Percentiles rank a stretch among this genome's conserved stretches.
Evolutionary conservation across 768 basidiomycete genomes (phyloP).

Genomic region (Tephrocybe sp.): DNA sequence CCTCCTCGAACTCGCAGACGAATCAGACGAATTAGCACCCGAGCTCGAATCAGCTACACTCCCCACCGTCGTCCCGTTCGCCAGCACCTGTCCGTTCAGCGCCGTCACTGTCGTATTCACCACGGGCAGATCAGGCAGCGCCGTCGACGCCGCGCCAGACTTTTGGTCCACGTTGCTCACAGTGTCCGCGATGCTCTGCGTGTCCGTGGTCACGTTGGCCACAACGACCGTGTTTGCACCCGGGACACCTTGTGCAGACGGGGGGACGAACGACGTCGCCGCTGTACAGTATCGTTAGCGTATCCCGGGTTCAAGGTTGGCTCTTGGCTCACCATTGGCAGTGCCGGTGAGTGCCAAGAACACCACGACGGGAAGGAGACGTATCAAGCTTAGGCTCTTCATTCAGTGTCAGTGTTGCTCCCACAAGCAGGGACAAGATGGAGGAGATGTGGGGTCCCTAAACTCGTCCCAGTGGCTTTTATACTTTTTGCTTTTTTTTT

Average conservation of each 20-base stretch:
- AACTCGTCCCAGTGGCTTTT: not conserved
- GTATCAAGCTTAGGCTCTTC: not conserved
- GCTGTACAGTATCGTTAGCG: too few relatives aligned
- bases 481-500: not conserved
- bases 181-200: conserved; percentile 29
- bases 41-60: conserved; percentile 9
- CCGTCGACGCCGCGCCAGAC: conserved; percentile 24
- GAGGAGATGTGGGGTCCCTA: not conserved
- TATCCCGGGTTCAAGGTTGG: too few relatives aligned
- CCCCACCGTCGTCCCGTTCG: conserved; percentile 5
- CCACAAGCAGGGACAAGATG: not conserved
- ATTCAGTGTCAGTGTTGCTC: conserved; percentile 2
- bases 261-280: conserved; percentile 1
- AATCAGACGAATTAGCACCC: not conserved
- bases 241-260: conserved; percentile 4
- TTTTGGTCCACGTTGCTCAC: conserved; percentile 37
- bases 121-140: conserved; percentile 32
- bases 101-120: conserved; percentile 39
- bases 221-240: not conserved
- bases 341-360: conserved; percentile 6
- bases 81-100: conserved; percentile 37
- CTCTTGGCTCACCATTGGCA: too few relatives aligned
- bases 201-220: conserved; percentile 8
- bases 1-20: not conserved
- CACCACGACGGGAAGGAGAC: conserved; percentile 6